Evolutionary conservation across 345 rosid species (phyloP), one percentile per base, ranked within the genome.

Genomic region (Populus alba): DNA sequence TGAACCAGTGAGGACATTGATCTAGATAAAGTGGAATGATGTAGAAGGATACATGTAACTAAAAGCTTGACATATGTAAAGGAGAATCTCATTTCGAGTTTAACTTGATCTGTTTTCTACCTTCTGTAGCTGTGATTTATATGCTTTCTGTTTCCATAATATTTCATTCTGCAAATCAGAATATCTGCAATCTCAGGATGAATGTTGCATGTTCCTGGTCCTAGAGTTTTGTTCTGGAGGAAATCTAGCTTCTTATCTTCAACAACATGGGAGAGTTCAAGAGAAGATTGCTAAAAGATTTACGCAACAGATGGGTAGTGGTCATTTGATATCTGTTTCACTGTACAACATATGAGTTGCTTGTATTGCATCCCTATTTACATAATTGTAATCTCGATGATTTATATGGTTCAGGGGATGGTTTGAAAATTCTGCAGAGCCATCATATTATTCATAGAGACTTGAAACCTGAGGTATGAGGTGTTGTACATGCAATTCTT

Each of bases 181-280:
- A 68, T 39, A 65, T 70, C 76, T 76, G 70, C 17, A n/a, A 39
- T 33, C n/a, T 71, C 82, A 92, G 91, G 90, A 78, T 68, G 86
- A 79, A 49, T 83, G 75, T 75, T 85, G 83, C 79, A 31, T 87
- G 45, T 72, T 80, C 75, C 79, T 90, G 77, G 87, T 89, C 45
- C 7, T 91, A 77, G 97, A 90, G 75, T 92, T 87, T 74, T 91
- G 95, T 75, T 77, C 72, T 37, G 88, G 91, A 22, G 97, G 95
- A 65, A 81, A 83, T 66, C 81, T 92, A 25, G 86, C 92, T 13
- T 88, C 90, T 17, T 91, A 88, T 70, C 80, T 91, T 43, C 78
- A 31, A 66, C 38, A 63, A 31, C 82, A 80, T 77, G 92, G 95
- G 43, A 91, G 80, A 61, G 88, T 92, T 75, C 59, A 76, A 70